Conservation (phyloP, 1,139 yeast genomes). For the Candida labiduridarum region DNA sequence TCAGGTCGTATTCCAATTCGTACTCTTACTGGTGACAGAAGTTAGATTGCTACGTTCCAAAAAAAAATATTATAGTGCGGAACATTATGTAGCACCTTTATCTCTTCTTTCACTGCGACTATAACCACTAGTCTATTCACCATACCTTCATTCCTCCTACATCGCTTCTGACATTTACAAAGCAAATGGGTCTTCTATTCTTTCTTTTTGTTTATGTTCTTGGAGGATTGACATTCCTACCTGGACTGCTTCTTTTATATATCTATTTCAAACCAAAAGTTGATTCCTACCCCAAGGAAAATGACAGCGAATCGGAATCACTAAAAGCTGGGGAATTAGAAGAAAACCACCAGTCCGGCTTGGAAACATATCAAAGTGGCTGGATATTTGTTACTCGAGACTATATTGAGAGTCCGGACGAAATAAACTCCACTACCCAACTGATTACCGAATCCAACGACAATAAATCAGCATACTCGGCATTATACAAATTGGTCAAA, state of each 20-base stretch:
- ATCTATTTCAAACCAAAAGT: neutral
- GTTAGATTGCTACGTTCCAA: neutral
- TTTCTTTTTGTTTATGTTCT: neutral
- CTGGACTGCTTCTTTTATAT: neutral
- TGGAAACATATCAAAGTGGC: slow-evolving; percentile 68
- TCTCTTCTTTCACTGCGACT: neutral
- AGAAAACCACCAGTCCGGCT: slow-evolving; percentile 60
- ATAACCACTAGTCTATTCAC: neutral
- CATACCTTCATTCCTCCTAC: neutral
- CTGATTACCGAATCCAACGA: slow-evolving; percentile 41
- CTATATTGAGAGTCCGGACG: slow-evolving; percentile 54
- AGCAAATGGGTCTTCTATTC: neutral
- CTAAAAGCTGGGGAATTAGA: slow-evolving; percentile 59
- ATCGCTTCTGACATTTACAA: neutral
- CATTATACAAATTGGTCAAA: slow-evolving; percentile 57
- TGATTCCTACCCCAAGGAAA: neutral
- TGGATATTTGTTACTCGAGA: slow-evolving; percentile 86
- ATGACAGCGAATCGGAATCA: slow-evolving; percentile 1
- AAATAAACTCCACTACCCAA: slow-evolving; percentile 35
- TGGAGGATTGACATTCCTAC: slow-evolving; percentile 3
- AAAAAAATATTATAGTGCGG: neutral
- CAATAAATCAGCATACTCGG: slow-evolving; percentile 58
- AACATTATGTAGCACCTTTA: neutral
- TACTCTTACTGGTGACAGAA: neutral
- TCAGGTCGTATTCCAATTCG: no score